A percentile compares a stretch with the other conserved stretches of the same genome.
Evolutionary conservation across 805 yeast genomes (phyloP).

Genomic region (Candida fluviatilis): DNA sequence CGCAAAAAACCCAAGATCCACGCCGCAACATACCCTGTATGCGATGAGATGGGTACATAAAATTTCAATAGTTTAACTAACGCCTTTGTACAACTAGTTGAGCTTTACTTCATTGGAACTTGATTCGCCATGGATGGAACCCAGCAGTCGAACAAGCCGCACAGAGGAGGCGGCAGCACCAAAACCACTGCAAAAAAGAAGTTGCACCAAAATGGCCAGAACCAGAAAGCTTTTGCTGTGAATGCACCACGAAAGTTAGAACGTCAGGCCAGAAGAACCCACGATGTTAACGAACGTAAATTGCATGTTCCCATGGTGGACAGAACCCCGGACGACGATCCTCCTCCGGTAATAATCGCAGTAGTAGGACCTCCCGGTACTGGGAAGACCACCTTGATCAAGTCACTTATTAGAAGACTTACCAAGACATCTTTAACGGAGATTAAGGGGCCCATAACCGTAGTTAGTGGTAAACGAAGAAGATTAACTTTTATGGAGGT

Average conservation of each 20-base stretch:
- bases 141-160: slow-evolving; percentile 75
- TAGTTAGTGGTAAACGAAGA: slow-evolving; percentile 91
- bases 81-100: too few relatives aligned
- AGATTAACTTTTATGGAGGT: slow-evolving; percentile 92
- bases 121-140: slow-evolving; percentile 15
- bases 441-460: slow-evolving; percentile 93
- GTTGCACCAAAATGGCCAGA: slow-evolving; percentile 76
- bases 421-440: slow-evolving; percentile 84
- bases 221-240: slow-evolving; percentile 42
- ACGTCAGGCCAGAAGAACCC: slow-evolving; percentile 76
- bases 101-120: too few relatives aligned
- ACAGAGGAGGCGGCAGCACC: slow-evolving; percentile 54
- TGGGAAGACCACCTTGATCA: slow-evolving; percentile 90
- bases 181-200: slow-evolving; percentile 73
- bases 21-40: background rate
- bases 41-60: background rate
- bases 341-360: slow-evolving; percentile 94
- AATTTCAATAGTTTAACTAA: background rate
- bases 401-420: slow-evolving; percentile 80
- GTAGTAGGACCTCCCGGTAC: slow-evolving; percentile 99
- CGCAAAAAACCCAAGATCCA: background rate
- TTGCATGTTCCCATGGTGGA: slow-evolving; percentile 97
- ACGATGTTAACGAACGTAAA: slow-evolving; percentile 77
- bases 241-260: slow-evolving; percentile 77
- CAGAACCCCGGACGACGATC: slow-evolving; percentile 94